Conservation (phyloP, 73 alveolate genomes). For the Diophrys sp. region DNA sequence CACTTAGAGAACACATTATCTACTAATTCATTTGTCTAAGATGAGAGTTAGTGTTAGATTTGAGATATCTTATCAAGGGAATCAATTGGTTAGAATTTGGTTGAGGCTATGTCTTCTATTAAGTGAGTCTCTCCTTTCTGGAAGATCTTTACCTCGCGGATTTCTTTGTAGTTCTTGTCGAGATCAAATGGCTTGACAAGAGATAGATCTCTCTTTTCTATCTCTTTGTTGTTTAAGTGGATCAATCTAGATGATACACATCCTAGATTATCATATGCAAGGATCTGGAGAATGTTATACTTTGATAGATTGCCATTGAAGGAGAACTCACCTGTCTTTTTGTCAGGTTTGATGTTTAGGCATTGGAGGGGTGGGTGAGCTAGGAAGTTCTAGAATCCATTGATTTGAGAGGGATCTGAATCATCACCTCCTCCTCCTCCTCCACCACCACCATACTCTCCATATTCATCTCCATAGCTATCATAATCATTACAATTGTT, state of each 20-base stretch:
- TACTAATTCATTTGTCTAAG: neutral
- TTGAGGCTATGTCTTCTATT: conserved; percentile 51
- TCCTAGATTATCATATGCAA: conserved; percentile 25
- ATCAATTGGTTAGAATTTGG: conserved; percentile 46
- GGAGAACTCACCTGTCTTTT: conserved; percentile 26
- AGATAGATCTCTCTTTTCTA: conserved; percentile 30
- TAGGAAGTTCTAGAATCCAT: neutral
- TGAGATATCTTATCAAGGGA: conserved; percentile 37
- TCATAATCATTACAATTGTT: neutral
- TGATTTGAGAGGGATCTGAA: neutral
- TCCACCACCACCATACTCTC: neutral
- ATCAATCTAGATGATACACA: neutral
- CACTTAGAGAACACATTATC: conserved; percentile 27
- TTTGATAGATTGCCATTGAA: neutral
- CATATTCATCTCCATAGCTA: neutral
- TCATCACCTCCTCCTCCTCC: conserved; percentile 4
- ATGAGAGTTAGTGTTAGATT: conserved; percentile 1
- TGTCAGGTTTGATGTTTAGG: conserved; percentile 4
- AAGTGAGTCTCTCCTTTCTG: conserved; percentile 28
- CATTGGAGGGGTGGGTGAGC: neutral
- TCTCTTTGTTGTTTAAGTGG: neutral
- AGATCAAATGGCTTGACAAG: conserved; percentile 19
- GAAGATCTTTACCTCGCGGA: conserved; percentile 7
- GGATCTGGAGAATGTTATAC: conserved; percentile 13
- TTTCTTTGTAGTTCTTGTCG: conserved; percentile 18